Percentiles rank a stretch among this genome's conserved stretches.
These are phyloP conservation scores for Phalaenopsis hybrid DNA, from an alignment of 116 monocot species.

Conservation along the genomic window DNA sequence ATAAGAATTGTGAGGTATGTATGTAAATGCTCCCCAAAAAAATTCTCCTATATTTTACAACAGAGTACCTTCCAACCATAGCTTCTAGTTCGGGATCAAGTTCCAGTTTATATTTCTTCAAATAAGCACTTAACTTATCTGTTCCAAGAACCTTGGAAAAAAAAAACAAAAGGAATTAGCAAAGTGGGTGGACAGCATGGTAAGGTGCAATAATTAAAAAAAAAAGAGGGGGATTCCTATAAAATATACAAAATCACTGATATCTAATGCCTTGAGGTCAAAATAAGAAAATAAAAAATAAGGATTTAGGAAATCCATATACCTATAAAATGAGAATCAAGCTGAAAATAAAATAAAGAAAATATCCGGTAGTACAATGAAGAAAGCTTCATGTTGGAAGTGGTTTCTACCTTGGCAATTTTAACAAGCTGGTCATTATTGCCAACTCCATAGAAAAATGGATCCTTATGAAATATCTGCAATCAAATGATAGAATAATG, in stretches of 20 bases:
- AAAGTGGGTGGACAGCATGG: too few relatives aligned
- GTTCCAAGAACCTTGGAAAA: constrained; percentile 79
- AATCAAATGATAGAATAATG: not conserved
- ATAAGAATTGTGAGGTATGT: too few relatives aligned
- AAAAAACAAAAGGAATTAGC: too few relatives aligned
- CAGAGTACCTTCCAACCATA: constrained; percentile 75
- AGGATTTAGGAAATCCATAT: too few relatives aligned
- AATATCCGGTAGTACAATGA: not conserved
- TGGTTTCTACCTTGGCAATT: constrained; percentile 33
- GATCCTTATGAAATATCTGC: constrained; percentile 51
- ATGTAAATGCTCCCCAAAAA: too few relatives aligned
- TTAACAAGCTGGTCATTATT: constrained; percentile 47
- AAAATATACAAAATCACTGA: too few relatives aligned
- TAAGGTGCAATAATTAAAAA: too few relatives aligned
- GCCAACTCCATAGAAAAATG: constrained; percentile 49
- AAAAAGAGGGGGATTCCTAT: too few relatives aligned
- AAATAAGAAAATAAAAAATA: too few relatives aligned
- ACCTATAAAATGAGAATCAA: too few relatives aligned
- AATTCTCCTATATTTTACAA: not conserved
- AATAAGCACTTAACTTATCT: constrained; percentile 67
- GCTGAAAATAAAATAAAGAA: too few relatives aligned
- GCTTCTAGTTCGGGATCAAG: constrained; percentile 85
- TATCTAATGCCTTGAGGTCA: too few relatives aligned
- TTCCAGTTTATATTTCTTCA: constrained; percentile 69
- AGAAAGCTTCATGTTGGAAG: not conserved